Evolutionary conservation across 495 filamentous ascomycete species (phyloP).

Genomic region (Pyronema domesticum): DNA sequence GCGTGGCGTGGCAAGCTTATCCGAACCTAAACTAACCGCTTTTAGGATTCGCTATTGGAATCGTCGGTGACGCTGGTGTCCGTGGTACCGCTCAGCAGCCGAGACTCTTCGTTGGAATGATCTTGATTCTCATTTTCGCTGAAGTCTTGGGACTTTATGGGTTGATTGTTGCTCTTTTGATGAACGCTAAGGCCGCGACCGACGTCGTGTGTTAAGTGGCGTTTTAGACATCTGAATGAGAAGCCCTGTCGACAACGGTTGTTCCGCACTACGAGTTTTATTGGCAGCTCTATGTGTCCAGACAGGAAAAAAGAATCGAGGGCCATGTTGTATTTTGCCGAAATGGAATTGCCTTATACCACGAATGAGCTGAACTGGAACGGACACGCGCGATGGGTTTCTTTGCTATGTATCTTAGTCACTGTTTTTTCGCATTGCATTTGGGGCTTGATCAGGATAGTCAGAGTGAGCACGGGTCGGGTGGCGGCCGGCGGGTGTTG

Average conservation of each 20-base stretch:
- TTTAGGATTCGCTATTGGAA: slow-evolving; percentile 81
- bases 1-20: background rate
- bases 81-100: slow-evolving; percentile 96
- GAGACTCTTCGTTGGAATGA: slow-evolving; percentile 97
- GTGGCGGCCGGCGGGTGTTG: no score
- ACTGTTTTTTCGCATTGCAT: background rate
- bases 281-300: background rate
- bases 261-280: background rate
- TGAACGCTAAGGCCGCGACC: slow-evolving; percentile 67
- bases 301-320: background rate
- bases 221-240: background rate
- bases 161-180: slow-evolving; percentile 91
- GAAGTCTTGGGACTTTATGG: slow-evolving; percentile 99
- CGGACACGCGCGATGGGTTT: background rate
- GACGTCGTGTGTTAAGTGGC: slow-evolving; percentile 31
- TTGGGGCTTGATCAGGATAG: no score
- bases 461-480: no score
- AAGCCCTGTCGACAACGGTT: background rate
- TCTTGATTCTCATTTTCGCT: slow-evolving; percentile 99
- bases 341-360: background rate
- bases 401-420: background rate
- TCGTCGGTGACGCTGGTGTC: slow-evolving; percentile 98
- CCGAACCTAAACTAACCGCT: background rate
- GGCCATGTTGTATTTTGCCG: background rate
- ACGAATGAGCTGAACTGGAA: background rate